Conservation (phyloP, 768 basidiomycete species). For the Kwoniella bestiolae region DNA sequence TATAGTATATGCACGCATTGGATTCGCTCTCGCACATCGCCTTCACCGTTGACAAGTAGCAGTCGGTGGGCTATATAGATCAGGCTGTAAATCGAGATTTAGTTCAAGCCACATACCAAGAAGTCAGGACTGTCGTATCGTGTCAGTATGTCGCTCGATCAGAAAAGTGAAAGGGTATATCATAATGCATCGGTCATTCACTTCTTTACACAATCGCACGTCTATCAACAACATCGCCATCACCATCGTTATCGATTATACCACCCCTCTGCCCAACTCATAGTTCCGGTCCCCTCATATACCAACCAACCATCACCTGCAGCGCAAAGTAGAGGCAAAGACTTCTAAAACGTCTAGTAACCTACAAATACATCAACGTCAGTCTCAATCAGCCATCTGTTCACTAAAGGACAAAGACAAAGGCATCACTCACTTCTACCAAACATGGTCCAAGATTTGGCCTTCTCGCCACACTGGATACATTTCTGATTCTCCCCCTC, state of each 20-base stretch:
- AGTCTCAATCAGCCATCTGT: background rate
- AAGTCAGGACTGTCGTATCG: background rate
- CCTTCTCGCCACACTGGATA: conserved; percentile 80
- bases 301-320: too few relatives aligned
- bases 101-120: background rate
- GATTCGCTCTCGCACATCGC: too few relatives aligned
- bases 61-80: too few relatives aligned
- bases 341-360: conserved; percentile 10
- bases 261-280: background rate
- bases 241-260: conserved; percentile 2
- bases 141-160: background rate
- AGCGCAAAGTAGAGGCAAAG: background rate
- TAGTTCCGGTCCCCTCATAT: background rate
- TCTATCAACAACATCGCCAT: background rate
- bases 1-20: too few relatives aligned
- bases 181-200: background rate
- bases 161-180: background rate
- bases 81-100: background rate
- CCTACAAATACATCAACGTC: background rate
- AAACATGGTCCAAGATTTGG: conserved; percentile 97
- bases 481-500: conserved; percentile 81
- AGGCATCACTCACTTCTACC: conserved; percentile 63
- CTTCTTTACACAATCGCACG: too few relatives aligned
- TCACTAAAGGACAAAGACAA: background rate
- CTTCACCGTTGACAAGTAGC: too few relatives aligned